Evolutionary conservation across 2,329 filamentous ascomycete genomes (phyloP).

Genomic region (Penicillium fuscoglaucum): DNA sequence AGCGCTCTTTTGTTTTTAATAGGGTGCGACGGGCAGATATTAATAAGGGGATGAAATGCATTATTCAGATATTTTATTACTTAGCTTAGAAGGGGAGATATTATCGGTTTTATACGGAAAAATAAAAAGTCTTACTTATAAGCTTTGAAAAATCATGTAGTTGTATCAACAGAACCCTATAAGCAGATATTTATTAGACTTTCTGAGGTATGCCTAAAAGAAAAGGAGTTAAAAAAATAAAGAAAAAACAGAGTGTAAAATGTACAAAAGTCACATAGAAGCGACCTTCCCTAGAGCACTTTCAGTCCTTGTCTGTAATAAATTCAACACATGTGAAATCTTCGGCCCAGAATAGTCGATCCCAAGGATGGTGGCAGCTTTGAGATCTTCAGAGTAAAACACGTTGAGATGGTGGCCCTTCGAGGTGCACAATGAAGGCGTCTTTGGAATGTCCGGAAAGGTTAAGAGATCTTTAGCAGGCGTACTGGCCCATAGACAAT

Average conservation of each 20-base stretch:
- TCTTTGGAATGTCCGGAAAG: constrained; percentile 23
- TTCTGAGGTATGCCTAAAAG: background rate
- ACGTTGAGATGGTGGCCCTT: constrained; percentile 14
- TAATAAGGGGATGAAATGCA: too few relatives aligned
- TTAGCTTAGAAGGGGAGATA: too few relatives aligned
- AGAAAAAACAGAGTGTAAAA: background rate
- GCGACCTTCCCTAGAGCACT: too few relatives aligned
- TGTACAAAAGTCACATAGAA: background rate
- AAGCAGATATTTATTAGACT: background rate
- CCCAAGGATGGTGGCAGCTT: constrained; percentile 18
- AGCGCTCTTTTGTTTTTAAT: too few relatives aligned
- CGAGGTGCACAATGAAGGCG: background rate
- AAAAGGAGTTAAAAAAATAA: background rate
- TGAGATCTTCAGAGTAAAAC: constrained; percentile 21
- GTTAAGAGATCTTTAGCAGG: constrained; percentile 20
- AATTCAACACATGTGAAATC: constrained; percentile 18
- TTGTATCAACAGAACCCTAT: background rate
- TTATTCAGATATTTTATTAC: too few relatives aligned
- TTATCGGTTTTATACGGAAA: too few relatives aligned
- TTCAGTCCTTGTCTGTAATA: constrained; percentile 15
- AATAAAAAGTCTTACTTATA: too few relatives aligned
- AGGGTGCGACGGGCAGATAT: too few relatives aligned
- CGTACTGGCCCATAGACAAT: constrained; percentile 23
- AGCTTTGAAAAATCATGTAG: too few relatives aligned
- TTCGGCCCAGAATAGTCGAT: constrained; percentile 25